A percentile compares a stretch with the other conserved stretches of the same genome.
Evolutionary conservation across 2,329 filamentous ascomycete genomes (phyloP).

Genomic region (Trichoderma polysporum): DNA sequence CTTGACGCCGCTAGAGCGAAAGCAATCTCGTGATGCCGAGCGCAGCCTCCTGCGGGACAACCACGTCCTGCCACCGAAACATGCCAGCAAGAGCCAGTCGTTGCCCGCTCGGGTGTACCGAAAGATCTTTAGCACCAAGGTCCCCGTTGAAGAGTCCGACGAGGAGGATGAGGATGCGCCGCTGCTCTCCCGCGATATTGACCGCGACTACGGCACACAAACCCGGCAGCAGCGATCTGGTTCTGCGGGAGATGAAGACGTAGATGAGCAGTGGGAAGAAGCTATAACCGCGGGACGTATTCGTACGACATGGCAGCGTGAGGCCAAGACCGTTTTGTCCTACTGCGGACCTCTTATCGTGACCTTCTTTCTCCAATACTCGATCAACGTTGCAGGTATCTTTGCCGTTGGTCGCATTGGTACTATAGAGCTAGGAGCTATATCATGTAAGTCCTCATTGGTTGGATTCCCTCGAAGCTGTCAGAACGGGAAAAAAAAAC

Average conservation of each 20-base stretch:
- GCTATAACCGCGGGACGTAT: constrained; percentile 79
- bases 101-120: constrained; percentile 45
- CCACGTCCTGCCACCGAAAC: constrained; percentile 63
- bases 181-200: constrained; percentile 32
- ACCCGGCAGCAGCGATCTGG: constrained; percentile 35
- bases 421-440: constrained; percentile 54
- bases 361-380: constrained; percentile 80
- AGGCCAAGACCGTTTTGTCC: constrained; percentile 73
- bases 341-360: constrained; percentile 69
- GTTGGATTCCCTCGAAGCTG: not conserved
- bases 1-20: constrained; percentile 55
- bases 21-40: constrained; percentile 58
- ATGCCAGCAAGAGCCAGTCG: constrained; percentile 37
- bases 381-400: constrained; percentile 76
- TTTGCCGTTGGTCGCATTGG: constrained; percentile 77
- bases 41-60: constrained; percentile 64
- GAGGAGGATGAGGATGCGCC: constrained; percentile 45
- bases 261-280: constrained; percentile 79
- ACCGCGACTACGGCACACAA: constrained; percentile 24
- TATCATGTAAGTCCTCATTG: constrained; percentile 37
- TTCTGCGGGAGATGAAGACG: constrained; percentile 48
- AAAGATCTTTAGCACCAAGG: constrained; percentile 57
- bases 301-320: constrained; percentile 86
- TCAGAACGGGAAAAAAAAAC: not conserved
- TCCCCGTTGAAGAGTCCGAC: constrained; percentile 40